Conservation (phyloP, 2,329 filamentous ascomycete genomes). For the Plectosphaerella cucumerina region DNA sequence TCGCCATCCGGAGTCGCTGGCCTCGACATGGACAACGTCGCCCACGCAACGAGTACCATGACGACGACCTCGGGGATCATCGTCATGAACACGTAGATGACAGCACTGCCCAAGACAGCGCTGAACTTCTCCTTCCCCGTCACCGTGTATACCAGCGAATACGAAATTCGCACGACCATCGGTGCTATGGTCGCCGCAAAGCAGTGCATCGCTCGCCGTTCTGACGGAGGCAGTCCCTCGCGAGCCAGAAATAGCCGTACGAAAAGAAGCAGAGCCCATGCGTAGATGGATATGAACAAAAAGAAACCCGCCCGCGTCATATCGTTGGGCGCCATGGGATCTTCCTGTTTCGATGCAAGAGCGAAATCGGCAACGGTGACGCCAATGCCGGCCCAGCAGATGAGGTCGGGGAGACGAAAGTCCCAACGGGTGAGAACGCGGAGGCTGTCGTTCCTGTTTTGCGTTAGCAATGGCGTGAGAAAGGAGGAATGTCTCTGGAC, state of each 20-base stretch:
- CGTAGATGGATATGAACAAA: constrained; percentile 14
- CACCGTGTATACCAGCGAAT: constrained; percentile 12
- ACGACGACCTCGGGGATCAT: constrained; percentile 10
- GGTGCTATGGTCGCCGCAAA: constrained; percentile 8
- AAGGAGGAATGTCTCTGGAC: not conserved
- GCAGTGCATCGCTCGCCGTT: constrained; percentile 7
- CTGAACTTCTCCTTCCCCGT: constrained; percentile 11
- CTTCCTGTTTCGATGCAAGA: constrained; percentile 7
- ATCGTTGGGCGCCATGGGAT: constrained; percentile 8
- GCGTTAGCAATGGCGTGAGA: not conserved
- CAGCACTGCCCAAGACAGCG: constrained; percentile 10
- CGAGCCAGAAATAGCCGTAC: constrained; percentile 6
- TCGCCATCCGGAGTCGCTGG: not conserved
- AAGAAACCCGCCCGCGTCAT: constrained; percentile 12
- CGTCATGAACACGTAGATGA: constrained; percentile 10
- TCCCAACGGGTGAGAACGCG: constrained; percentile 7
- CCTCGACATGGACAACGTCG: not conserved
- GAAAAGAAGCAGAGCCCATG: constrained; percentile 10
- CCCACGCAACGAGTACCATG: constrained; percentile 2
- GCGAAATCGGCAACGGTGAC: constrained; percentile 15
- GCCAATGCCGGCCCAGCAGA: constrained; percentile 15
- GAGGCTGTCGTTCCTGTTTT: constrained; percentile 6
- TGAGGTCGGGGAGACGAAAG: constrained; percentile 13
- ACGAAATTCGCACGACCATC: constrained; percentile 11
- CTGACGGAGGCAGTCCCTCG: constrained; percentile 2